These are phyloP conservation scores for Pseudomonodictys pantanalensis DNA, from an alignment of 495 filamentous ascomycete species.

Conservation along the genomic window DNA sequence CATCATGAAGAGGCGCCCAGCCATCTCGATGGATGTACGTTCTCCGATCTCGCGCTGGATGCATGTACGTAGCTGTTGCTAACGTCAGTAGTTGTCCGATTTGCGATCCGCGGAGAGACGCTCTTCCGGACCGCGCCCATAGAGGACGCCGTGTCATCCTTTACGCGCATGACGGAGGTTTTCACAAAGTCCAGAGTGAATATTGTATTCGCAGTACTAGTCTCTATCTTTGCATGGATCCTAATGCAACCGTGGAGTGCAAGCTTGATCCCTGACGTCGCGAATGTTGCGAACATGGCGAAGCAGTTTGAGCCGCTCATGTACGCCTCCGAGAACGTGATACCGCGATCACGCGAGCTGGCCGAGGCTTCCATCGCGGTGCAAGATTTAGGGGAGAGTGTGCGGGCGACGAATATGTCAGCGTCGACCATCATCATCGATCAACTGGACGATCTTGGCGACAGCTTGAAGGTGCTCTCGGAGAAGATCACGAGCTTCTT, in stretches of 20 bases:
- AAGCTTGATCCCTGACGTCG: conserved; percentile 76
- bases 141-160: conserved; percentile 64
- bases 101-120: conserved; percentile 79
- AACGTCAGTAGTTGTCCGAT: conserved; percentile 69
- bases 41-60: conserved; percentile 30
- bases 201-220: conserved; percentile 55
- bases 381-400: conserved; percentile 85
- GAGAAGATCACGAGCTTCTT: conserved; percentile 85
- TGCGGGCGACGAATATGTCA: conserved; percentile 85
- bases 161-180: conserved; percentile 55
- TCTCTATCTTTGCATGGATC: conserved; percentile 57
- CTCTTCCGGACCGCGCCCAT: conserved; percentile 83
- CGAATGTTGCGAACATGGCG: conserved; percentile 83
- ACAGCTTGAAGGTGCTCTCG: conserved; percentile 75
- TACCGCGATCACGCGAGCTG: conserved; percentile 76
- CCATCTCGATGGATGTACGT: conserved; percentile 55
- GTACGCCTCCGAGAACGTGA: conserved; percentile 84
- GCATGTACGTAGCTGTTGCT: conserved; percentile 33
- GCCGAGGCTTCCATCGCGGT: conserved; percentile 88
- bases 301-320: conserved; percentile 88
- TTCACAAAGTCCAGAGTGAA: conserved; percentile 64
- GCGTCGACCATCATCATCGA: conserved; percentile 78
- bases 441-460: conserved; percentile 77
- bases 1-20: conserved; percentile 38
- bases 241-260: conserved; percentile 64